Evolutionary conservation across 495 filamentous ascomycete genomes (phyloP).

Genomic region (Xanthoparmelia taractica): DNA sequence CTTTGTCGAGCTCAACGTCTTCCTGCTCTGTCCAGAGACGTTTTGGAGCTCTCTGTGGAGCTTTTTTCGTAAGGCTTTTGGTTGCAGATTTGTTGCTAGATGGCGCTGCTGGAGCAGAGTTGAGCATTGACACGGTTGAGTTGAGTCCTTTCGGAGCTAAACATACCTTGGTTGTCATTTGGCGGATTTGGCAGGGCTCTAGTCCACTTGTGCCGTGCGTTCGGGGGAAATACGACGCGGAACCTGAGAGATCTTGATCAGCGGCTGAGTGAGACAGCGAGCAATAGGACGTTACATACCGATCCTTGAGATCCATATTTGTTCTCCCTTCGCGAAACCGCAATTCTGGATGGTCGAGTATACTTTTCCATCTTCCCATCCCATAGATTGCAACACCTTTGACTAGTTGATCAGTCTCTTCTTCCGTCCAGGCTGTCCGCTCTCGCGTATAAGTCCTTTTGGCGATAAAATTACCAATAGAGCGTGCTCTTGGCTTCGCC

Average conservation of each 20-base stretch:
- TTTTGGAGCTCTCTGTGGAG: constrained; percentile 27
- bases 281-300: constrained; percentile 32
- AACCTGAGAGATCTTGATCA: constrained; percentile 25
- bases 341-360: constrained; percentile 66
- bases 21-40: constrained; percentile 66
- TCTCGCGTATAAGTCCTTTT: constrained; percentile 17
- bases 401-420: constrained; percentile 71
- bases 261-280: constrained; percentile 7
- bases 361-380: constrained; percentile 81
- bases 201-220: constrained; percentile 14
- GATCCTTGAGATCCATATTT: constrained; percentile 78
- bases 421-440: constrained; percentile 63
- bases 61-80: constrained; percentile 34
- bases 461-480: neutral
- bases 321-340: constrained; percentile 63
- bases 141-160: neutral
- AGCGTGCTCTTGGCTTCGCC: constrained; percentile 11
- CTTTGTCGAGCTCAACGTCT: constrained; percentile 67
- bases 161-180: constrained; percentile 7
- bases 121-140: neutral
- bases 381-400: constrained; percentile 73
- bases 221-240: constrained; percentile 18
- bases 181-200: constrained; percentile 7
- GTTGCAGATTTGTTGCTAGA: constrained; percentile 49
- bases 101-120: constrained; percentile 18